Evolutionary conservation across 1,284 basidiomycete genomes (phyloP).

Genomic region (Ganoderma leucocontextum): DNA sequence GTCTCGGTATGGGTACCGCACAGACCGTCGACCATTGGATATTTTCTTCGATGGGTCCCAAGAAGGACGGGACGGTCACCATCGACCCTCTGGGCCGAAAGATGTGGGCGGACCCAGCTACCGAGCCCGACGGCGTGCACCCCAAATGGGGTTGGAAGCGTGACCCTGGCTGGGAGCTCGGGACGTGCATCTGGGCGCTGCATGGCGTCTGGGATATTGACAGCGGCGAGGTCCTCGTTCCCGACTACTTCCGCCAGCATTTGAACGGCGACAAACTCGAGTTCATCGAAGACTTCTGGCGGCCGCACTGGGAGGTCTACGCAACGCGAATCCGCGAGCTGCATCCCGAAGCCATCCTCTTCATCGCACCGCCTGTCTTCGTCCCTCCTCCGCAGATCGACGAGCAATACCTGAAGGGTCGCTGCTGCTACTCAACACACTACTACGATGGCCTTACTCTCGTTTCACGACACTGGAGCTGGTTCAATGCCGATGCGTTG

Average conservation of each 20-base stretch:
- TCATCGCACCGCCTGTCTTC: conserved; percentile 95
- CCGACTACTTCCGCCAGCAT: conserved; percentile 77
- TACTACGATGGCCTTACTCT: conserved; percentile 95
- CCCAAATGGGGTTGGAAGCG: conserved; percentile 86
- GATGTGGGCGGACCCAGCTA: conserved; percentile 71
- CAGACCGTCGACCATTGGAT: conserved; percentile 89
- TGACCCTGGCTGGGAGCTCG: conserved; percentile 80
- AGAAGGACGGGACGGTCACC: conserved; percentile 72
- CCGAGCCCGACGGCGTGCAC: conserved; percentile 56
- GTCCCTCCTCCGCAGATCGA: conserved; percentile 76
- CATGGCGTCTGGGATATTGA: conserved; percentile 93
- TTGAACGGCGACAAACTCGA: conserved; percentile 53
- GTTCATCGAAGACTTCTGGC: conserved; percentile 88
- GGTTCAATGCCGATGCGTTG: conserved; percentile 97
- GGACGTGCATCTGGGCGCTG: conserved; percentile 90
- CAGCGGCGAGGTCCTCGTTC: conserved; percentile 72
- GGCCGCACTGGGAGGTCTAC: conserved; percentile 78
- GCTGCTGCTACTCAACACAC: conserved; percentile 86
- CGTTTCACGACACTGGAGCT: conserved; percentile 90
- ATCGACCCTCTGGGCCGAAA: conserved; percentile 86
- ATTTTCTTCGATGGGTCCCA: conserved; percentile 86
- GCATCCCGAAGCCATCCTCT: conserved; percentile 89
- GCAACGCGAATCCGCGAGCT: conserved; percentile 69
- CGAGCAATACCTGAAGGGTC: conserved; percentile 68
- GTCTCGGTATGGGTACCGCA: conserved; percentile 87